phyloP scores from a whole-genome alignment of 1,139 yeast genomes.

The Arxiozyma telluris region DNA sequence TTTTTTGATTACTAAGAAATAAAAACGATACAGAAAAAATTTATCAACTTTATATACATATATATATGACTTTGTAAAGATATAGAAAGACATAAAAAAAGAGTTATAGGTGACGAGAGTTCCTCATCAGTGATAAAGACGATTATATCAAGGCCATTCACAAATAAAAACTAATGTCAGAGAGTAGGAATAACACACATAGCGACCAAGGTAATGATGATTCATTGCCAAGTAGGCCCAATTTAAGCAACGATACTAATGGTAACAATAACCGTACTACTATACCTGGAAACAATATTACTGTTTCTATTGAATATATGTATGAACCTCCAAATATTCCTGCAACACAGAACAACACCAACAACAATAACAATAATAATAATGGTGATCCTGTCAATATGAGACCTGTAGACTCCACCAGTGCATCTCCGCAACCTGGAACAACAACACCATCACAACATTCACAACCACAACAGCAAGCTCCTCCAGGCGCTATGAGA shows the following conservation, averaged over 20 bases:
- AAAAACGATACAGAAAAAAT: too few species aligned
- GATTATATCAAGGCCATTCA: not conserved
- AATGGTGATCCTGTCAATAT: not conserved
- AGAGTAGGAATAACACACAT: not conserved
- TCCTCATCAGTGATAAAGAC: not conserved
- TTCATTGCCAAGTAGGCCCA: not conserved
- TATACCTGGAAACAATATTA: constrained; percentile 13
- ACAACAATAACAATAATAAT: not conserved
- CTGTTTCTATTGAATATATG: constrained; percentile 26
- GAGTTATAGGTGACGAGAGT: not conserved
- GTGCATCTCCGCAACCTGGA: not conserved
- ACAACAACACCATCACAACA: not conserved
- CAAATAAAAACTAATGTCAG: not conserved
- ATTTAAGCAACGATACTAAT: not conserved
- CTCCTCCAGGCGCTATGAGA: constrained; percentile 13
- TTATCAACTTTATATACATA: not conserved
- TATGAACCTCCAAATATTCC: not conserved
- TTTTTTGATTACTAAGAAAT: not conserved
- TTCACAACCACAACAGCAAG: constrained; percentile 2
- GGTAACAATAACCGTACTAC: not conserved
- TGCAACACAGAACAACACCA: not conserved
- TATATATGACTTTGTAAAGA: too few species aligned
- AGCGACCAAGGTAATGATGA: not conserved
- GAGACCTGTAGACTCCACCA: not conserved
- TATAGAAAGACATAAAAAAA: too few species aligned